phyloP scores from a whole-genome alignment of 2,329 filamentous ascomycete species.

The Colletotrichum brevisporum region DNA sequence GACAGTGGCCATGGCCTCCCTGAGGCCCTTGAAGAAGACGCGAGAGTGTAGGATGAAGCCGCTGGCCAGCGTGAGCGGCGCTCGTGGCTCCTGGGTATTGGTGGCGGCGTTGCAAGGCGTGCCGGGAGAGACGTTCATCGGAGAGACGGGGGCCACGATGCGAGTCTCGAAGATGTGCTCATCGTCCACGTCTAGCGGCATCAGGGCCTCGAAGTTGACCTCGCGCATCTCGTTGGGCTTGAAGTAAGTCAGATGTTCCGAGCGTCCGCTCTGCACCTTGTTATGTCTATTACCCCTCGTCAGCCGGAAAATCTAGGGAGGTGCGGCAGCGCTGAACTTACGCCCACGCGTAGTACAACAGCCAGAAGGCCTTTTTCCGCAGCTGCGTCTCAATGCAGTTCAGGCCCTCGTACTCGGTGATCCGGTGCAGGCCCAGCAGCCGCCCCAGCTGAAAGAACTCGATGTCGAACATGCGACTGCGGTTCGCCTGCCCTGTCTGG shows the following conservation, averaged over 20 bases:
- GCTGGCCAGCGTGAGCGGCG: constrained; percentile 44
- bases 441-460: constrained; percentile 53
- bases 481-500: constrained; percentile 53
- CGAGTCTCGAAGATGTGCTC: constrained; percentile 48
- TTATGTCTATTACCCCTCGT: constrained; percentile 37
- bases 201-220: constrained; percentile 50
- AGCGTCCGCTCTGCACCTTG: constrained; percentile 43
- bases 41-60: constrained; percentile 49
- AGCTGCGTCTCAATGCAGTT: constrained; percentile 52
- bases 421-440: constrained; percentile 49
- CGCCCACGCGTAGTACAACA: constrained; percentile 51
- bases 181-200: constrained; percentile 51
- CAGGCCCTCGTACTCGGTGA: constrained; percentile 49
- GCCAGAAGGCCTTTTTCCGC: constrained; percentile 54
- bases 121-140: constrained; percentile 8
- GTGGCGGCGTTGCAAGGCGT: constrained; percentile 23
- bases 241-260: constrained; percentile 46
- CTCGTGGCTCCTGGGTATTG: background rate
- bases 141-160: constrained; percentile 27
- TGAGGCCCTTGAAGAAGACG: constrained; percentile 45
- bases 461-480: constrained; percentile 52
- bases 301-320: no score
- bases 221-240: constrained; percentile 47
- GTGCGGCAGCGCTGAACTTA: constrained; percentile 16
- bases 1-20: constrained; percentile 39